Evolutionary conservation across 2,329 filamentous ascomycete genomes (phyloP), one percentile per base, ranked within the genome.

Genomic region (Chlorencoelia australis): DNA sequence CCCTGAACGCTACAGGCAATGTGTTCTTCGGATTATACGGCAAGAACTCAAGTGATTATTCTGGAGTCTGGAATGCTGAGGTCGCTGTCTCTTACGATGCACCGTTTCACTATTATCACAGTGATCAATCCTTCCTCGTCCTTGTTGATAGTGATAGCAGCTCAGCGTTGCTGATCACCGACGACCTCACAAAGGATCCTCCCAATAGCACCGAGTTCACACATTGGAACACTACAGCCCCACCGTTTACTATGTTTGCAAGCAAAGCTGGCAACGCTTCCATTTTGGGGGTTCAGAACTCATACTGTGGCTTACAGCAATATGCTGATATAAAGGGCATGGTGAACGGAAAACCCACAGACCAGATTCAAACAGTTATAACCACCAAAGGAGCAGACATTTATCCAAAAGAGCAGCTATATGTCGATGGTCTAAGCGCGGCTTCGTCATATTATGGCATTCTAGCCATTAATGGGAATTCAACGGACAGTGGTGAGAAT

Each of bases 331-430:
- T 83, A 39, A 67, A 67, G 30, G 69, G 71, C 4, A 69, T 69
- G 25, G 64, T 73, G 42, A 68, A 70, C 37, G 66, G 63, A 30
- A 56, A 60, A 19, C 63, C 58, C 41, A 59, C 66, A 32, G 67
- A 56, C 40, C 59, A 54, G 38, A 61, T 76, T 19, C 65, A 62
- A 10, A 75, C 72, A 29, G 67, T 72, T 25, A 82, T 94, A 67
- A 88, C 79, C 2, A 76, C 68, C 18, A 71, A 76, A 20, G 83
- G 75, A 3, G 62, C 69, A 1, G 75, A 75, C 3, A 73, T 73
- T 33, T 66, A 78, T 41, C 84, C 84, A 1, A 88, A 87, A 56
- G 80, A 94, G 56, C 86, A 94, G 52, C 94, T 98, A 57, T 86
- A 89, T 50, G 68, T 95, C 31, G 75, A 71, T 24, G 75, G 78